Evolutionary conservation across 257 asterid species (phyloP).

Genomic region (Phtheirospermum japonicum): DNA sequence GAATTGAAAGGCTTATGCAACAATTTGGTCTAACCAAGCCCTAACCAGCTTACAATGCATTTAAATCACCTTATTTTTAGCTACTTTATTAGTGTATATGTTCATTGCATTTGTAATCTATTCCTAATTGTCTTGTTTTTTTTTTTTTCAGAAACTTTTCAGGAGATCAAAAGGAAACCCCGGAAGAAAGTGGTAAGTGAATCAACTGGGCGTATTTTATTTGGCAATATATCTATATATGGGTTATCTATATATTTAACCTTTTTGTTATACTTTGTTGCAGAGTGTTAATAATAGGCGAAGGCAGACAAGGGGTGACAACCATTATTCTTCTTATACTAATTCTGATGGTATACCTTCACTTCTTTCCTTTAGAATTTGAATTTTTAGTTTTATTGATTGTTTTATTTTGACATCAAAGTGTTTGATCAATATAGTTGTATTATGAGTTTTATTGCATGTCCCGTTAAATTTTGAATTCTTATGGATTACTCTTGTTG

Average conservation of each 20-base stretch:
- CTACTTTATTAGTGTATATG: too few species aligned
- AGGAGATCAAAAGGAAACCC: constrained; percentile 57
- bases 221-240: background rate
- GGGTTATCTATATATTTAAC: background rate
- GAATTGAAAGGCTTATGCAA: too few species aligned
- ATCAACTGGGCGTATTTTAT: background rate
- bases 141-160: constrained; percentile 55
- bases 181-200: constrained; percentile 48
- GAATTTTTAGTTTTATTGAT: background rate
- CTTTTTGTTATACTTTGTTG: constrained; percentile 15
- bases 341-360: constrained; percentile 36
- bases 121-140: background rate
- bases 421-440: background rate
- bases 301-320: constrained; percentile 39
- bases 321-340: constrained; percentile 33
- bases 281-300: constrained; percentile 38
- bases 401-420: background rate
- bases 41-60: too few species aligned
- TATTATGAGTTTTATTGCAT: background rate
- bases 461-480: too few species aligned
- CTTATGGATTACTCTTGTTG: background rate
- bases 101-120: too few species aligned
- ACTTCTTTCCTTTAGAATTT: background rate
- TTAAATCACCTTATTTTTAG: too few species aligned
- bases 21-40: too few species aligned